phyloP scores from a whole-genome alignment of 2,329 filamentous ascomycete genomes.

The Leptographium radiaticola region DNA sequence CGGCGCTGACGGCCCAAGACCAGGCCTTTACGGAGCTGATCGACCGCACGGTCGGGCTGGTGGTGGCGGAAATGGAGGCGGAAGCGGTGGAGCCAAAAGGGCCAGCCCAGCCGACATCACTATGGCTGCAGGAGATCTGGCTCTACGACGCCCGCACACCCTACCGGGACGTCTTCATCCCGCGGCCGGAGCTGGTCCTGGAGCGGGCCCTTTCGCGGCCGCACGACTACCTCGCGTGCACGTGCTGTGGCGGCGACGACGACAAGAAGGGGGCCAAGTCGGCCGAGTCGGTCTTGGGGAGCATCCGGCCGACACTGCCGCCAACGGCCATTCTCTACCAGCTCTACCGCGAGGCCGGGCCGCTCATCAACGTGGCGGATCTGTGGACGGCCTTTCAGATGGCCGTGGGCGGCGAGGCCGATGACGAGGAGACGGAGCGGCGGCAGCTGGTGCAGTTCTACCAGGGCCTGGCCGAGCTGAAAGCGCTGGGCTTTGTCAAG shows the following conservation, averaged over 20 bases:
- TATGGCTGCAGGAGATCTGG: constrained; percentile 60
- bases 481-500: constrained; percentile 77
- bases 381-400: constrained; percentile 65
- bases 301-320: constrained; percentile 49
- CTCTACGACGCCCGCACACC: constrained; percentile 61
- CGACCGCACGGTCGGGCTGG: constrained; percentile 36
- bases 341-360: constrained; percentile 64
- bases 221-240: constrained; percentile 64
- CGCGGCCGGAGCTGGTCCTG: constrained; percentile 55
- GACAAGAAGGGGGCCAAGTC: not conserved
- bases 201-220: constrained; percentile 60
- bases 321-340: constrained; percentile 64
- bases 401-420: constrained; percentile 35
- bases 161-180: constrained; percentile 61
- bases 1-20: constrained; percentile 57
- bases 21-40: constrained; percentile 55
- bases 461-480: constrained; percentile 69
- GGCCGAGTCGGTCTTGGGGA: constrained; percentile 24
- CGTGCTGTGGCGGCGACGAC: constrained; percentile 44
- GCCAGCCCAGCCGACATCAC: not conserved
- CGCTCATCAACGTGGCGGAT: constrained; percentile 66
- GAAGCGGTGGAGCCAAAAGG: constrained; percentile 20
- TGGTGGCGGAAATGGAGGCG: constrained; percentile 26
- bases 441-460: constrained; percentile 68
- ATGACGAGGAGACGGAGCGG: constrained; percentile 36